Conservation (phyloP, 345 rosid genomes). For the Chamaenerion angustifolium region DNA sequence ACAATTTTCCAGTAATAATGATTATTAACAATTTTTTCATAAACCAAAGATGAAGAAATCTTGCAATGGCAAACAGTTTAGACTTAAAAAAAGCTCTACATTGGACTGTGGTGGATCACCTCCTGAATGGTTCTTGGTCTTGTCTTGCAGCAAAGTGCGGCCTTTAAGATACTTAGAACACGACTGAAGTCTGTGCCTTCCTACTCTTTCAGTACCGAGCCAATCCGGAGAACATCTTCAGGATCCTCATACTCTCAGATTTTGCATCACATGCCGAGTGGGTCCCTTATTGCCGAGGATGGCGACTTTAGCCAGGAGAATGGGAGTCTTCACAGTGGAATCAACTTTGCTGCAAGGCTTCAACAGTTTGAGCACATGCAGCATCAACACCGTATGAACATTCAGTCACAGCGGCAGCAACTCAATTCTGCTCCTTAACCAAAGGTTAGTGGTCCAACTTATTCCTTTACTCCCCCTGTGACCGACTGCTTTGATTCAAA, state of each 20-base stretch:
- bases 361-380: conserved; percentile 85
- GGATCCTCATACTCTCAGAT: conserved; percentile 55
- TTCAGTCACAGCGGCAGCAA: conserved; percentile 34
- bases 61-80: no score
- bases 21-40: no score
- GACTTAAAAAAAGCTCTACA: not conserved
- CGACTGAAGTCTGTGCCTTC: conserved; percentile 83
- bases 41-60: no score
- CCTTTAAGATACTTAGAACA: conserved; percentile 73
- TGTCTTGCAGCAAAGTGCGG: conserved; percentile 80
- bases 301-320: conserved; percentile 38
- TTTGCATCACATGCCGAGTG: conserved; percentile 31
- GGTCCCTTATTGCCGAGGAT: conserved; percentile 44
- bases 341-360: conserved; percentile 55
- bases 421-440: conserved; percentile 29
- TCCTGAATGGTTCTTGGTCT: not conserved
- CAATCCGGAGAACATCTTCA: conserved; percentile 49
- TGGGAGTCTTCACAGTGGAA: conserved; percentile 53
- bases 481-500: not conserved
- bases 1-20: no score
- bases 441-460: conserved; percentile 28
- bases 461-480: not conserved
- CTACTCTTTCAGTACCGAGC: conserved; percentile 61
- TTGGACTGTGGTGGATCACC: not conserved
- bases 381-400: conserved; percentile 58